Conservation (phyloP, 1,284 basidiomycete species). For the Salmacisia buchloeana region DNA sequence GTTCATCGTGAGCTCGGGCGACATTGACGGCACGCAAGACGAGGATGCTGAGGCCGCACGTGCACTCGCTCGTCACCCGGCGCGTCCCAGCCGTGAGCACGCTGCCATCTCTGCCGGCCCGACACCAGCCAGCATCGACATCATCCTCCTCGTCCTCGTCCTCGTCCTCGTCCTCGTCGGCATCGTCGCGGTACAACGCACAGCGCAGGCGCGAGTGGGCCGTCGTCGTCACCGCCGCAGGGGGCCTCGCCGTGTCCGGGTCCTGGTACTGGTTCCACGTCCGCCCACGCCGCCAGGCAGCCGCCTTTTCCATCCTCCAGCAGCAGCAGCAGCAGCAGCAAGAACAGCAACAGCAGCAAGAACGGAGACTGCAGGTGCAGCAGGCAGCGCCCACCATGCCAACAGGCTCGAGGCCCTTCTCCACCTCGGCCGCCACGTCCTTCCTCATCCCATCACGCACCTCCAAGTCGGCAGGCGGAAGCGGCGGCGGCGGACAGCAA, state of each 20-base stretch:
- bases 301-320: constrained; percentile 1
- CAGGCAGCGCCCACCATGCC: not conserved
- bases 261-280: constrained; percentile 48
- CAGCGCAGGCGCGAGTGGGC: constrained; percentile 45
- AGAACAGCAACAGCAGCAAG: not conserved
- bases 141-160: constrained; percentile 28
- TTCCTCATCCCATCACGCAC: constrained; percentile 37
- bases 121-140: not conserved
- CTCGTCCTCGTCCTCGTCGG: constrained; percentile 20
- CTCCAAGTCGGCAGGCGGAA: constrained; percentile 17
- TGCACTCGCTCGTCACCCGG: not conserved
- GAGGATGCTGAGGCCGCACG: not conserved
- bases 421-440: constrained; percentile 27
- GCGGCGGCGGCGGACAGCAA: constrained; percentile 24
- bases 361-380: no score
- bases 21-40: not conserved
- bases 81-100: not conserved
- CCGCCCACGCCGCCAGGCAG: constrained; percentile 19
- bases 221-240: constrained; percentile 43
- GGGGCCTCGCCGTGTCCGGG: constrained; percentile 41
- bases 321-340: not conserved
- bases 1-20: no score
- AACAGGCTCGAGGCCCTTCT: constrained; percentile 22
- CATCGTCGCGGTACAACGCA: constrained; percentile 26
- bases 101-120: not conserved